These are phyloP conservation scores for Colletotrichum sp. DNA, from an alignment of 2,329 filamentous ascomycete genomes.

Conservation along the genomic window DNA sequence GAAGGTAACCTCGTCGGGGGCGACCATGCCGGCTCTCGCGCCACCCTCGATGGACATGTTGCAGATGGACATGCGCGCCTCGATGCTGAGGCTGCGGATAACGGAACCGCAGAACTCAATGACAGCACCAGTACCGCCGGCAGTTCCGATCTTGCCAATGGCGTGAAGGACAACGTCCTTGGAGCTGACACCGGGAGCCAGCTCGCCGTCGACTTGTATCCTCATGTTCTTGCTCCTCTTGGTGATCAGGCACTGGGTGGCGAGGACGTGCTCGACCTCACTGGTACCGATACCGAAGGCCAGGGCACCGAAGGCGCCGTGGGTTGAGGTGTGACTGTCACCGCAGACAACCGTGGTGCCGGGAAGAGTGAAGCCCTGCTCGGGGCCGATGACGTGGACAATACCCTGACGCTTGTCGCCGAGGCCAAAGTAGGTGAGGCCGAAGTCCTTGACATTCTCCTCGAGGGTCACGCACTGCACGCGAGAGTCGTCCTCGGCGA, in stretches of 20 bases:
- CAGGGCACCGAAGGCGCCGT: slow-evolving; percentile 93
- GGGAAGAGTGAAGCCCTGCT: slow-evolving; percentile 97
- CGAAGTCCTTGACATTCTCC: slow-evolving; percentile 96
- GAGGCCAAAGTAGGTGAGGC: slow-evolving; percentile 95
- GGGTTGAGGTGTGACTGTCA: slow-evolving; percentile 97
- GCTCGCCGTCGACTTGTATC: slow-evolving; percentile 90
- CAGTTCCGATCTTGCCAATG: slow-evolving; percentile 93
- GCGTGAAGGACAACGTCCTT: slow-evolving; percentile 95
- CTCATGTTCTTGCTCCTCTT: slow-evolving; percentile 99
- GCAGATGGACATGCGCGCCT: slow-evolving; percentile 98
- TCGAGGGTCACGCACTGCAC: slow-evolving; percentile 95
- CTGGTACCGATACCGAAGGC: slow-evolving; percentile 98
- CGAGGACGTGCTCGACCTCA: slow-evolving; percentile 97
- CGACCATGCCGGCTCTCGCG: slow-evolving; percentile 95
- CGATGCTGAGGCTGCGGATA: slow-evolving; percentile 89
- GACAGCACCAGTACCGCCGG: slow-evolving; percentile 90
- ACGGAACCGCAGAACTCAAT: slow-evolving; percentile 98
- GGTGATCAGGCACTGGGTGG: slow-evolving; percentile 93
- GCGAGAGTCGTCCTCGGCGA: slow-evolving; percentile 92
- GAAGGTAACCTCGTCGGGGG: slow-evolving; percentile 91
- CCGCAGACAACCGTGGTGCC: slow-evolving; percentile 97
- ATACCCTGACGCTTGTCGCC: slow-evolving; percentile 97
- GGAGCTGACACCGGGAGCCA: slow-evolving; percentile 89
- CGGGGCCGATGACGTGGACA: slow-evolving; percentile 96
- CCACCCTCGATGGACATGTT: slow-evolving; percentile 99